Evolutionary conservation across 2,329 filamentous ascomycete genomes (phyloP).

Genomic region (Elsinoe arachidis): DNA sequence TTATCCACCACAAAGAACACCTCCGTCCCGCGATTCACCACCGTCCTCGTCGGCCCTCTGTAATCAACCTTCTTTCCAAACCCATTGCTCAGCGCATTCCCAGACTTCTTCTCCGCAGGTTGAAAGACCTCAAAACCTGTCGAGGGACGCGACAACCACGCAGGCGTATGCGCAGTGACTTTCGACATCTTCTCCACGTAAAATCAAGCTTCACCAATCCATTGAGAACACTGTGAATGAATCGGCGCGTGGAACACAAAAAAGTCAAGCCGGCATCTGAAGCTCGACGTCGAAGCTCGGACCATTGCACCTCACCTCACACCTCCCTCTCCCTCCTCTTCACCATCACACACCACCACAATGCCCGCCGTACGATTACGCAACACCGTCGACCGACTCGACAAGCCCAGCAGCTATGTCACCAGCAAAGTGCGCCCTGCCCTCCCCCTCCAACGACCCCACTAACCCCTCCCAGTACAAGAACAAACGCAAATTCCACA

Average conservation of each 20-base stretch:
- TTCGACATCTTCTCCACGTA: slow-evolving; percentile 58
- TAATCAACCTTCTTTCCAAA: slow-evolving; percentile 13
- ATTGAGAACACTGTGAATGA: neutral
- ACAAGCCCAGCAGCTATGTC: slow-evolving; percentile 92
- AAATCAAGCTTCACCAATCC: neutral
- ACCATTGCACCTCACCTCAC: neutral
- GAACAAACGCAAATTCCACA: slow-evolving; percentile 55
- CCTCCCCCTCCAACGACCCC: slow-evolving; percentile 7
- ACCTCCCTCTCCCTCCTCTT: neutral
- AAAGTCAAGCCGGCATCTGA: slow-evolving; percentile 16
- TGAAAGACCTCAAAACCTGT: slow-evolving; percentile 72
- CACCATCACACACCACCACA: slow-evolving; percentile 18
- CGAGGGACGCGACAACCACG: slow-evolving; percentile 73
- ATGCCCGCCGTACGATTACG: slow-evolving; percentile 43
- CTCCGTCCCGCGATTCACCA: slow-evolving; percentile 76
- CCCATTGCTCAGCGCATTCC: slow-evolving; percentile 14
- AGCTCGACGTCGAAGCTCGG: slow-evolving; percentile 11
- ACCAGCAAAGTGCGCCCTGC: slow-evolving; percentile 56
- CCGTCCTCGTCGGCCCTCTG: slow-evolving; percentile 47
- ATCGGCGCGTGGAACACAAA: neutral
- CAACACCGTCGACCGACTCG: slow-evolving; percentile 81
- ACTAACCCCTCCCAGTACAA: slow-evolving; percentile 50
- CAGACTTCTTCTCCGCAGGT: slow-evolving; percentile 25
- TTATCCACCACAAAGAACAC: slow-evolving; percentile 82
- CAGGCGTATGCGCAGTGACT: slow-evolving; percentile 74